Evolutionary conservation across 176 grass and related monocot genomes (phyloP).

Genomic region (Tillandsia fasciculata): DNA sequence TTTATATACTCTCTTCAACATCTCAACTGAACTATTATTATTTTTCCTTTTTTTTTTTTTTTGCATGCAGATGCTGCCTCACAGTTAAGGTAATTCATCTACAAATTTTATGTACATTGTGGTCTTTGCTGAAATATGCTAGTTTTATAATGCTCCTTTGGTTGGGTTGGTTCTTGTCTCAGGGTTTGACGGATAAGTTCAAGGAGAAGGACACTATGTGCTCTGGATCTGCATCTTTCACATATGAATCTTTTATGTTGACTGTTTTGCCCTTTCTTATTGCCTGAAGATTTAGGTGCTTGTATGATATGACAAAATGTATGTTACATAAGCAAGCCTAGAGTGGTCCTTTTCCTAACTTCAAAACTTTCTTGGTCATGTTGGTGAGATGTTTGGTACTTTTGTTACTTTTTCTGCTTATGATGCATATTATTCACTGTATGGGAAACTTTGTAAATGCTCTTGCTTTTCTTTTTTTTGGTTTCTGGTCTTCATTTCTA

Average conservation of each 20-base stretch:
- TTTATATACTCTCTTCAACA: neutral
- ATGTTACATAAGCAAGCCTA: no score
- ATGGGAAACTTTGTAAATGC: no score
- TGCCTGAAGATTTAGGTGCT: slow-evolving; percentile 1
- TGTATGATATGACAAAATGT: neutral
- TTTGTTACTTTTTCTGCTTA: no score
- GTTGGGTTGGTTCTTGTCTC: slow-evolving; percentile 14
- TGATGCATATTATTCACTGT: no score
- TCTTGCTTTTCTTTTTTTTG: no score
- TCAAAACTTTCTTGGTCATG: no score
- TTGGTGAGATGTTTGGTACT: no score
- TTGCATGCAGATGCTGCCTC: slow-evolving; percentile 69
- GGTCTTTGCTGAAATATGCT: slow-evolving; percentile 6
- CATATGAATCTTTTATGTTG: slow-evolving; percentile 26
- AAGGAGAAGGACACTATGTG: slow-evolving; percentile 14
- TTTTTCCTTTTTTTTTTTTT: slow-evolving; percentile 16
- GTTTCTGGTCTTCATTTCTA: no score
- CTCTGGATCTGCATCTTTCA: slow-evolving; percentile 17
- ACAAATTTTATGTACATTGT: neutral
- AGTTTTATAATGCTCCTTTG: neutral
- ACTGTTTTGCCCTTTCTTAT: slow-evolving; percentile 25
- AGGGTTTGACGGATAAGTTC: slow-evolving; percentile 87
- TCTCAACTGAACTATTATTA: neutral
- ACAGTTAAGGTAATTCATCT: slow-evolving; percentile 75
- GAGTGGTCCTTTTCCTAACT: no score